These are phyloP conservation scores for Rhododendron vialii DNA, from an alignment of 148 eudicot species.

Conservation along the genomic window DNA sequence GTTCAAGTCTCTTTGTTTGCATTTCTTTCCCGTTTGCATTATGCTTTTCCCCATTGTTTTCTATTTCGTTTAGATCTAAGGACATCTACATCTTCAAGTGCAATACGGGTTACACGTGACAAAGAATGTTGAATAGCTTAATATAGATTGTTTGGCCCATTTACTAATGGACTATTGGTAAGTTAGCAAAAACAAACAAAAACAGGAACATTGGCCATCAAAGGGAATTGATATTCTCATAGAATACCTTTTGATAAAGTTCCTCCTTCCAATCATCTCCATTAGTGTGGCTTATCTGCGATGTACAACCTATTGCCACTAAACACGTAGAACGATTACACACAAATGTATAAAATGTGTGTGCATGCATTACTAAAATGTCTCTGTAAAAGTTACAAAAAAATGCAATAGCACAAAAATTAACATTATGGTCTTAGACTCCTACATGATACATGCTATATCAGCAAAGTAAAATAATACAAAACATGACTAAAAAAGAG, in stretches of 20 bases:
- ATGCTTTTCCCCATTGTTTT: not conserved
- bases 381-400: not conserved
- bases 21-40: not conserved
- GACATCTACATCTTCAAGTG: not conserved
- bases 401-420: not conserved
- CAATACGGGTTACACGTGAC: not conserved
- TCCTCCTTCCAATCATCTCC: slow-evolving; percentile 17
- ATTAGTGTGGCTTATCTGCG: not conserved
- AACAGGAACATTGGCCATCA: not conserved
- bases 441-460: not conserved
- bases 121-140: not conserved
- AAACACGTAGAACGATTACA: not conserved
- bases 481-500: not conserved
- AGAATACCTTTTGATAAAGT: slow-evolving; percentile 3
- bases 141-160: not conserved
- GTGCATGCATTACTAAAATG: not conserved
- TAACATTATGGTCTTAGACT: not conserved
- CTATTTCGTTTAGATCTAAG: not conserved
- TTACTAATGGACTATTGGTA: not conserved
- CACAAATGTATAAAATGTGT: not conserved
- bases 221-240: not conserved
- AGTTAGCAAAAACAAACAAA: not conserved
- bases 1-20: not conserved
- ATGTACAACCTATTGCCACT: slow-evolving; percentile 1
- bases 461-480: not conserved